phyloP scores from a whole-genome alignment of 2,329 filamentous ascomycete genomes.

The Colletotrichum sansevieriae region DNA sequence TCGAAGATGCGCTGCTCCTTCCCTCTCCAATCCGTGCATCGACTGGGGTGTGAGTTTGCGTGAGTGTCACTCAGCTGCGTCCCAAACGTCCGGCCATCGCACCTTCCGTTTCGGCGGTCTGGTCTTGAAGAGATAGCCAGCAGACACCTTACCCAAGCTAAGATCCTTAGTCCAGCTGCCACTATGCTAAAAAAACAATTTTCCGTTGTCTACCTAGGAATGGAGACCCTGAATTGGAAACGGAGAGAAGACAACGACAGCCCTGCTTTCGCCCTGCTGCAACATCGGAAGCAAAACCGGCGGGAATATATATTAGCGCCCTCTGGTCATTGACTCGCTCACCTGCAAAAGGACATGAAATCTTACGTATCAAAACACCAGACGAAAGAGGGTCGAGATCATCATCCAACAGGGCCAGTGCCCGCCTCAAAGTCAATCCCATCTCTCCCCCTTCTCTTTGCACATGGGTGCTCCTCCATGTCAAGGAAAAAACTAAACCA shows the following conservation, averaged over 20 bases:
- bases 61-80: slow-evolving; percentile 31
- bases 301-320: slow-evolving; percentile 25
- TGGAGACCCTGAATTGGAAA: background rate
- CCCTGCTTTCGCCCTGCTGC: slow-evolving; percentile 15
- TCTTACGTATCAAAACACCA: slow-evolving; percentile 38
- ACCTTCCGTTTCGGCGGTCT: background rate
- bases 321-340: slow-evolving; percentile 28
- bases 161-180: background rate
- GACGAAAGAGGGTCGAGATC: slow-evolving; percentile 26
- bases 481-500: background rate
- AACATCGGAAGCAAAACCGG: slow-evolving; percentile 29
- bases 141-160: too few species aligned
- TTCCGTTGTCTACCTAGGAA: background rate
- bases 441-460: background rate
- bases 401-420: slow-evolving; percentile 17
- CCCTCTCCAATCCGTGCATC: slow-evolving; percentile 34
- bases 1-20: slow-evolving; percentile 25
- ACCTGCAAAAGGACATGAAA: slow-evolving; percentile 21
- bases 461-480: slow-evolving; percentile 7
- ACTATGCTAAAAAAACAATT: background rate
- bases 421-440: slow-evolving; percentile 30
- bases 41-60: slow-evolving; percentile 27
- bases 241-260: slow-evolving; percentile 4
- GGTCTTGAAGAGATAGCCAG: too few species aligned
- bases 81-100: slow-evolving; percentile 17